phyloP scores from a whole-genome alignment of 1,284 basidiomycete genomes.

The Irpex lacteus region DNA sequence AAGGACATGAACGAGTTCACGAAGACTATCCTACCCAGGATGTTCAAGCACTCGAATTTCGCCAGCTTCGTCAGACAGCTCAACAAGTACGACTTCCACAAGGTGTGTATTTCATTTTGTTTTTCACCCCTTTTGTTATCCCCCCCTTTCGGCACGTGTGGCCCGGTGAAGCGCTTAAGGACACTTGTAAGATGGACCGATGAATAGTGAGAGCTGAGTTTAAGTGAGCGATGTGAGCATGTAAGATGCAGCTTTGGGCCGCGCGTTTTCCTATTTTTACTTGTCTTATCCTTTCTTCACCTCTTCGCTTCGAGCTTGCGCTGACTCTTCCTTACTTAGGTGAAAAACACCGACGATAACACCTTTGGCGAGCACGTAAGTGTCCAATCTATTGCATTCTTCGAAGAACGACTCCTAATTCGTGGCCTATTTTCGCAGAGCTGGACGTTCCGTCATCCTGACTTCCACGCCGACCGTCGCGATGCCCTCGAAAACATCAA shows the following conservation, averaged over 20 bases:
- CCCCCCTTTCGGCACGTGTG: slow-evolving; percentile 4
- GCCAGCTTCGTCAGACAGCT: slow-evolving; percentile 92
- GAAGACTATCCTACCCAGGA: slow-evolving; percentile 87
- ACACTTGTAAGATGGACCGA: not conserved
- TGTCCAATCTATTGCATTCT: slow-evolving; percentile 9
- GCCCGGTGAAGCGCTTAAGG: not conserved
- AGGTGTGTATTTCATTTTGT: slow-evolving; percentile 46
- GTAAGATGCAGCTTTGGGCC: no score
- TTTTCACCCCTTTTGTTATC: not conserved
- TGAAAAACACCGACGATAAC: slow-evolving; percentile 80
- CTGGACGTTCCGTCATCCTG: slow-evolving; percentile 96
- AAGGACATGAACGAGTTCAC: slow-evolving; percentile 99
- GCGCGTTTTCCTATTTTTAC: not conserved
- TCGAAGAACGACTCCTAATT: not conserved
- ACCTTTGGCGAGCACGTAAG: slow-evolving; percentile 78
- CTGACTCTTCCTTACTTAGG: slow-evolving; percentile 28
- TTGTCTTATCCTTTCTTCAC: not conserved
- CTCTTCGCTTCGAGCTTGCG: not conserved
- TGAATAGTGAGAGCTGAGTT: not conserved
- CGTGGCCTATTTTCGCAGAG: slow-evolving; percentile 43
- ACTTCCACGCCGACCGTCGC: slow-evolving; percentile 85
- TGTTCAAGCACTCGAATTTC: slow-evolving; percentile 98
- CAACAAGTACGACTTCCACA: slow-evolving; percentile 99
- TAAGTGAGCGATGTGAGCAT: no score
- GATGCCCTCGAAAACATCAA: slow-evolving; percentile 92